phyloP scores from a whole-genome alignment of 495 filamentous ascomycete genomes.

The Penicillium nucicola region DNA sequence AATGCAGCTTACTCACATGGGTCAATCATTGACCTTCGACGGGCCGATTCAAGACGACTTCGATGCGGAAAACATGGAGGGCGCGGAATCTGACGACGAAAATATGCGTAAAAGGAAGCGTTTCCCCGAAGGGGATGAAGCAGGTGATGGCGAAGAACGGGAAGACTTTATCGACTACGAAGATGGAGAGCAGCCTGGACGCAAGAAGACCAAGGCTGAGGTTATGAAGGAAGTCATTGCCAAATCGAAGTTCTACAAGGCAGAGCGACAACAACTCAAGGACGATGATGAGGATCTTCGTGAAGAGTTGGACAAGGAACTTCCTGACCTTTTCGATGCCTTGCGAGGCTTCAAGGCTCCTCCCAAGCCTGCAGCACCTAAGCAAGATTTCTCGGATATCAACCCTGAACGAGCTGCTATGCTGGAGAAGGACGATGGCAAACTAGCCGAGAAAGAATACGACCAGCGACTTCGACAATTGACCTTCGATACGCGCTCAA shows the following conservation, averaged over 20 bases:
- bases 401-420: constrained; percentile 58
- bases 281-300: constrained; percentile 93
- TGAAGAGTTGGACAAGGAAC: constrained; percentile 71
- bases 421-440: constrained; percentile 59
- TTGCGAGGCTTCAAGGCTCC: constrained; percentile 52
- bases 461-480: constrained; percentile 78
- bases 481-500: constrained; percentile 74
- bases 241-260: constrained; percentile 93
- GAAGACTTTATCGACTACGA: constrained; percentile 41
- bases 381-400: constrained; percentile 46
- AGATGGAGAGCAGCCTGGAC: constrained; percentile 56
- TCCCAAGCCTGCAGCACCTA: constrained; percentile 35
- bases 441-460: constrained; percentile 73
- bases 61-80: constrained; percentile 64
- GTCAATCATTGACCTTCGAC: constrained; percentile 64
- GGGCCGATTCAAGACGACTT: constrained; percentile 66
- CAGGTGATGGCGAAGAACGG: constrained; percentile 14
- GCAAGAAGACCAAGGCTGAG: constrained; percentile 90
- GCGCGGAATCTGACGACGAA: constrained; percentile 61
- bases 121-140: constrained; percentile 26
- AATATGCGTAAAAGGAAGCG: constrained; percentile 62
- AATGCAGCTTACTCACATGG: constrained; percentile 77
- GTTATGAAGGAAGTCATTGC: constrained; percentile 97
- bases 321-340: constrained; percentile 74
- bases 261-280: constrained; percentile 86